A percentile compares a stretch with the other conserved stretches of the same genome.
Evolutionary conservation across 2,329 filamentous ascomycete species (phyloP).

Genomic region (Elsinoe australis): DNA sequence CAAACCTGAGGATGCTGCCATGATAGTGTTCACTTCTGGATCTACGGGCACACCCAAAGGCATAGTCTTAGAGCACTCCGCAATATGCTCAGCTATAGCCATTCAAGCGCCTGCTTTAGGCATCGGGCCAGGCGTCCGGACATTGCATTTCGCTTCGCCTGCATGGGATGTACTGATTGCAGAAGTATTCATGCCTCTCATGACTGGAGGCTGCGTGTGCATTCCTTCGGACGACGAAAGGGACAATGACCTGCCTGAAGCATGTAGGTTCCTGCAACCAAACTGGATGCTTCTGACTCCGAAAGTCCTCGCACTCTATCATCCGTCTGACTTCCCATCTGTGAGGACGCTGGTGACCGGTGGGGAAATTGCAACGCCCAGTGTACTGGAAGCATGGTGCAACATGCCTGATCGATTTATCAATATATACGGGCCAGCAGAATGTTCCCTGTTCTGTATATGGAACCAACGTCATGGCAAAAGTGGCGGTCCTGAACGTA

Average conservation of each 20-base stretch:
- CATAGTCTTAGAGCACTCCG: constrained; percentile 29
- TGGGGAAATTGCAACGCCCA: constrained; percentile 23
- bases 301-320: constrained; percentile 28
- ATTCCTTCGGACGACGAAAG: constrained; percentile 41
- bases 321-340: constrained; percentile 22
- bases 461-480: not conserved
- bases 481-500: not conserved
- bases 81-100: constrained; percentile 44
- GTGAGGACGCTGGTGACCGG: constrained; percentile 23
- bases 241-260: constrained; percentile 42
- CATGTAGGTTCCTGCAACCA: constrained; percentile 29
- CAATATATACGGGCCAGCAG: constrained; percentile 13
- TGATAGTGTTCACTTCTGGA: constrained; percentile 38
- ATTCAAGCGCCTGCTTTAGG: constrained; percentile 22
- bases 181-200: constrained; percentile 20
- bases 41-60: constrained; percentile 26
- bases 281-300: constrained; percentile 43
- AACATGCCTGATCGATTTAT: not conserved
- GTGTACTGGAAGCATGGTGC: not conserved
- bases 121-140: not conserved
- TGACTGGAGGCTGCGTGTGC: constrained; percentile 21
- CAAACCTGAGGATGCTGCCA: constrained; percentile 46
- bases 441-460: not conserved
- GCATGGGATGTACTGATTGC: constrained; percentile 24
- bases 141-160: constrained; percentile 22